These are phyloP conservation scores for Fistulifera pelliculosa DNA, from an alignment of 108 stramenopile genomes.

Conservation along the genomic window DNA sequence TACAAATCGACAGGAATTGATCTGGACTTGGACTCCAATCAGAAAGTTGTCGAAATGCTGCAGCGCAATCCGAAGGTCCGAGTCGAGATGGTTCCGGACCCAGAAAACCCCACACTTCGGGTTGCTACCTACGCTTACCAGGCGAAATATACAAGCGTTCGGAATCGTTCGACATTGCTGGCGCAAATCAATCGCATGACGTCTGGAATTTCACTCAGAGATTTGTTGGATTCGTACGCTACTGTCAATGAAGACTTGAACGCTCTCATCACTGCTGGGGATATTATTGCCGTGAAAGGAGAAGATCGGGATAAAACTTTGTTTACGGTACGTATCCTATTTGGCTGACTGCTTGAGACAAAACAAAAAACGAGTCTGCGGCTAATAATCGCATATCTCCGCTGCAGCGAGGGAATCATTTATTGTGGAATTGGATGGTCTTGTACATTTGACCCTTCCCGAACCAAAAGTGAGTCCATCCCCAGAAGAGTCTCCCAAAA, in stretches of 20 bases:
- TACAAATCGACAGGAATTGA: conserved; percentile 66
- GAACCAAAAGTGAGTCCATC: neutral
- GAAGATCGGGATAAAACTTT: conserved; percentile 69
- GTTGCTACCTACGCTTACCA: conserved; percentile 67
- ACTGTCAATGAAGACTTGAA: conserved; percentile 63
- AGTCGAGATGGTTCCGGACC: conserved; percentile 72
- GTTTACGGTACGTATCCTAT: conserved; percentile 33
- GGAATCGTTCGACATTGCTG: conserved; percentile 47
- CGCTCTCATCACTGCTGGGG: conserved; percentile 55
- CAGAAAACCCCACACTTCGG: conserved; percentile 65
- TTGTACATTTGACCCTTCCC: conserved; percentile 24
- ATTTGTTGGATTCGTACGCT: conserved; percentile 70
- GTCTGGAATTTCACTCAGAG: conserved; percentile 49
- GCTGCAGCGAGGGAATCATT: conserved; percentile 71
- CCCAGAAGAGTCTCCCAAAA: neutral
- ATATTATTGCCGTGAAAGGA: conserved; percentile 60
- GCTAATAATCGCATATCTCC: no score
- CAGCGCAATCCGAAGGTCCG: conserved; percentile 58
- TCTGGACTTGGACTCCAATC: conserved; percentile 34
- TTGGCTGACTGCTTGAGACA: no score
- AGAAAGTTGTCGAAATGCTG: conserved; percentile 51
- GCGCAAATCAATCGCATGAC: conserved; percentile 77
- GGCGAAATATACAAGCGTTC: conserved; percentile 60
- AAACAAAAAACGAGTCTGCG: no score
- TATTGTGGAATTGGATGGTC: conserved; percentile 77